Base-by-base conservation (phyloP, 805 yeast genomes). In the Candida nanaspora region DNA sequence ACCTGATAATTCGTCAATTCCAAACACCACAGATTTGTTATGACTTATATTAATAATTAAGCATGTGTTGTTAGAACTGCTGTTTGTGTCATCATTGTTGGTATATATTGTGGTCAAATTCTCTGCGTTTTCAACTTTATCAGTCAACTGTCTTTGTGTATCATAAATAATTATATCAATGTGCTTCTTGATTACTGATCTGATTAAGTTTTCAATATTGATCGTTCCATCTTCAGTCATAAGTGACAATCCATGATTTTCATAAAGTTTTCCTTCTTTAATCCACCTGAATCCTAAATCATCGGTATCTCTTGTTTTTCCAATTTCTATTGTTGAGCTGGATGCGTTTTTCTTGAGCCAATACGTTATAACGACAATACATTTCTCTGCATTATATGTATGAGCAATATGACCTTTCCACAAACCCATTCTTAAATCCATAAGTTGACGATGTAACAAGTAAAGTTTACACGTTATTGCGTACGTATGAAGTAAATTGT, bases 371-470 rank as follows among this genome's bases (percentile, higher is more conserved):
- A 69, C 57, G 11, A 86, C 72, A 18, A 70, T 58, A 21, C 78
- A 72, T 41, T 70, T 68, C 9, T 76, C 78, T 11, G 79, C 68
- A 42, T 68, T 69, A 52, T 77, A 78, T 16, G 71, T 66, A 57
- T 77, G 84, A 33, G 75, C 74, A 33, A 86, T 54, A 37, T 74
- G 75, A 8, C 77, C 72, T 39, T 76, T 66, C 87, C 87, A 82
- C 4, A 70, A 51, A 4, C 72, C 68, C 41, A 63, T 60, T 47
- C 76, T 67, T 39, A 82, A 58, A 18, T 67, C 69, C 26, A 66
- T 63, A 42, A 85, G 57, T 51, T 81, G 84, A 35, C 72, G 65
- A 38, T 81, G 77, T 3, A 85, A 61, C 16, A 78, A 56, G 46
- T 80, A 74, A 11, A 85, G 64, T 52, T 81, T 82, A 62, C 77